Percentiles rank a stretch among this genome's conserved stretches.
These are phyloP conservation scores for Calocybe indica DNA, from an alignment of 768 basidiomycete species.

Conservation along the genomic window DNA sequence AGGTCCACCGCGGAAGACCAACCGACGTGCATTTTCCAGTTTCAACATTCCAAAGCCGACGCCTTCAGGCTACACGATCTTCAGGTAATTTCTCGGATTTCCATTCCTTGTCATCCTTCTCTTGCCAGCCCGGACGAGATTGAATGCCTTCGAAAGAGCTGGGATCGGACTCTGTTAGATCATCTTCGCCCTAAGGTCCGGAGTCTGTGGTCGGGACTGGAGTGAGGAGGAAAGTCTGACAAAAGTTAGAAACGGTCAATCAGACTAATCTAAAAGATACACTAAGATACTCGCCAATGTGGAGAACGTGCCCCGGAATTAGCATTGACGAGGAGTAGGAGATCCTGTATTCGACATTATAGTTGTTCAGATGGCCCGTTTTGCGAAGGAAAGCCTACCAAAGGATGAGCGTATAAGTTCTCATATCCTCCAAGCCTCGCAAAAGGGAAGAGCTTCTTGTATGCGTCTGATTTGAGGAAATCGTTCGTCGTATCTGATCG, in stretches of 20 bases:
- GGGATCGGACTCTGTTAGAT: slow-evolving; percentile 47
- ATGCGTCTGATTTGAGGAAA: slow-evolving; percentile 66
- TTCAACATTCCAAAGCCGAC: slow-evolving; percentile 96
- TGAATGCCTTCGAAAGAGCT: slow-evolving; percentile 57
- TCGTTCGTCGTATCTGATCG: slow-evolving; percentile 84
- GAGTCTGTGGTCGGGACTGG: slow-evolving; percentile 32
- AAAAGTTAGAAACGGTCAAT: slow-evolving; percentile 46
- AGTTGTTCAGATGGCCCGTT: slow-evolving; percentile 12
- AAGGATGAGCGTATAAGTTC: slow-evolving; percentile 86
- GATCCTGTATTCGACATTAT: slow-evolving; percentile 43
- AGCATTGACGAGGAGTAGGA: slow-evolving; percentile 69
- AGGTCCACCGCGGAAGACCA: too few species aligned
- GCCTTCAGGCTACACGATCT: slow-evolving; percentile 84
- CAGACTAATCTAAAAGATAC: too few species aligned
- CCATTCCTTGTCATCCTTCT: slow-evolving; percentile 45
- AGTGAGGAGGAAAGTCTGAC: slow-evolving; percentile 39
- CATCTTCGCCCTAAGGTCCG: slow-evolving; percentile 40
- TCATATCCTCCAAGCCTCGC: slow-evolving; percentile 74
- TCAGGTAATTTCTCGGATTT: slow-evolving; percentile 70
- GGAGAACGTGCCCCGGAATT: slow-evolving; percentile 66
- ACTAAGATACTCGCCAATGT: slow-evolving; percentile 59
- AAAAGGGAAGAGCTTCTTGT: slow-evolving; percentile 78
- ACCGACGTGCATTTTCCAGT: slow-evolving; percentile 94
- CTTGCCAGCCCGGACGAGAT: slow-evolving; percentile 86
- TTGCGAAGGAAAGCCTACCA: slow-evolving; percentile 36